Base-by-base conservation (phyloP, 495 filamentous ascomycete genomes). In the Aspergillus sclerotiicarbonarius region DNA sequence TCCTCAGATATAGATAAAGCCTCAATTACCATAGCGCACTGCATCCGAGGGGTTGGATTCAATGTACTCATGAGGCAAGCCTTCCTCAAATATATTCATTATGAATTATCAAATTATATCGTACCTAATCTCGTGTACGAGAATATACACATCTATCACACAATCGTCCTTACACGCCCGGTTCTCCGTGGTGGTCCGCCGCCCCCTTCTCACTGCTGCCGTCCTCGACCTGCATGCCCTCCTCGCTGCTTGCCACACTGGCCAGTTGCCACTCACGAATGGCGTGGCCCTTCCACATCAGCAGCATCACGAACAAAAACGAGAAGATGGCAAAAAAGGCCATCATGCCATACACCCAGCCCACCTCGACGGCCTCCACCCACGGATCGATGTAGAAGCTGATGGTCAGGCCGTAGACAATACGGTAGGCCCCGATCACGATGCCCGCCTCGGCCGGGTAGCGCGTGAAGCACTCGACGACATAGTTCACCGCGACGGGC, bases 291-390 rank as follows among this genome's bases (percentile, higher is more conserved):
- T 58, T 58, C 49, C 50, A 53, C n/a, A 58, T 46, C 30, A 58
- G 32, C 30, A 39, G 16, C 29, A 19, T 37, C 15, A 58, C 50
- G 16, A 52, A 51, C 7, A 52, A 1, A 33, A 51, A 49, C 0
- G 50, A 37, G 31, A 58, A 52, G 8, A 58, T 39, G 5, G 50
- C 50, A 15, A 76, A 72, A 51, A 77, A 73, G 0, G 75, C 71
- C 53, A 65, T 65, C 67, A 72, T 77, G 1, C 76, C 76, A 60
- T 69, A 77, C 16, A 71, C 64, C 76, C 76, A 80, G 18, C 71
- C 70, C 1, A 71, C 59, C 3, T 64, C 68, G 3, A 80, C 72
- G 13, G 57, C 62, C 3, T 39, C 66, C 5, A 66, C 58, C 75
- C 76, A 80, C 6, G 62, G 56, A 19, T 60, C 62, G 18, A 75